Conservation (phyloP, 148 eudicot species). For the Fagopyrum tataricum region DNA sequence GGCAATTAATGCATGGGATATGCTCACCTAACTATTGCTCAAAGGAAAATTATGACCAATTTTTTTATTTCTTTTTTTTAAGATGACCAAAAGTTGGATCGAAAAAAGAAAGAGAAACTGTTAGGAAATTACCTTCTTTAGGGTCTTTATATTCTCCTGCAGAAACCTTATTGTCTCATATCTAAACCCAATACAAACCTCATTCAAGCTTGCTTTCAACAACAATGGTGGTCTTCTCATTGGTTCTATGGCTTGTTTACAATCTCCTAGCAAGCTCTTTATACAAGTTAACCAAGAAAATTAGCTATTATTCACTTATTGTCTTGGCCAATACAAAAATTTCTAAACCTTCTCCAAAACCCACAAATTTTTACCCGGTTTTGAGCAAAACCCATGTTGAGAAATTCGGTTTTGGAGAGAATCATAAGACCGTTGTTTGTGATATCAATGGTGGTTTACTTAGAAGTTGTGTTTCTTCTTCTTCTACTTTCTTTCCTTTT, state of each 20-base stretch:
- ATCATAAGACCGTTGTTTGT: neutral
- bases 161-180: neutral
- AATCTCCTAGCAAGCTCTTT: neutral
- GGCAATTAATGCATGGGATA: constrained; percentile 12
- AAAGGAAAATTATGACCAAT: constrained; percentile 2
- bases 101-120: neutral
- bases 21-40: constrained; percentile 9
- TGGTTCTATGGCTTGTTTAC: constrained; percentile 12
- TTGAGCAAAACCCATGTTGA: constrained; percentile 4
- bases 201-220: too few species aligned
- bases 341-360: neutral
- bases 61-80: too few species aligned
- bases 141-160: constrained; percentile 11
- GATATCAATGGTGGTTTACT: neutral
- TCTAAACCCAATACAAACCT: neutral
- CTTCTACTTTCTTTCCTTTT: constrained; percentile 25
- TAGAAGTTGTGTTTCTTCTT: neutral
- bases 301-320: neutral
- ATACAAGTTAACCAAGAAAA: constrained; percentile 4
- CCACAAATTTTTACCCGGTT: neutral
- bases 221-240: constrained; percentile 13
- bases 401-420: neutral
- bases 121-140: constrained; percentile 4
- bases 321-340: neutral
- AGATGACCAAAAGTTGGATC: too few species aligned